phyloP scores from a whole-genome alignment of 179 eudicot genomes.

The Spergularia azorica region DNA sequence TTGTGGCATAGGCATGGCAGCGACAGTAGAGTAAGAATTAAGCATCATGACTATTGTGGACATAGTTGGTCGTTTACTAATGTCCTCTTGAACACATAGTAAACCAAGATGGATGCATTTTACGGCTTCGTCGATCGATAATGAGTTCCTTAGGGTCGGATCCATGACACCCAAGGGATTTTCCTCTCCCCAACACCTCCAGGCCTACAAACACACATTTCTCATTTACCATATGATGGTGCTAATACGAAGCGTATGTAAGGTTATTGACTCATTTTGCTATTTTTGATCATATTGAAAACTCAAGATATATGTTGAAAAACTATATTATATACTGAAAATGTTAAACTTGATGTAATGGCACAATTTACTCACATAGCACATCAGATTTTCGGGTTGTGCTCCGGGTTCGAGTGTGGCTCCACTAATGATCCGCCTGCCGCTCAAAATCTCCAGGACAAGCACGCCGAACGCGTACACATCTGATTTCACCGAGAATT shows the following conservation, averaged over 20 bases:
- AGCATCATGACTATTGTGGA: constrained; percentile 19
- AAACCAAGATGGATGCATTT: constrained; percentile 31
- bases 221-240: background rate
- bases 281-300: no score
- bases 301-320: no score
- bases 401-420: background rate
- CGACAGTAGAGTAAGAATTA: background rate
- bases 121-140: constrained; percentile 17
- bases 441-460: constrained; percentile 28
- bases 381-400: constrained; percentile 19
- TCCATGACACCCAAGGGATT: constrained; percentile 18
- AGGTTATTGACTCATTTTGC: no score
- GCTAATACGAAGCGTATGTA: no score
- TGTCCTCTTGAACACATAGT: constrained; percentile 27
- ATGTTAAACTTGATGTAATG: background rate
- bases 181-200: constrained; percentile 27
- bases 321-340: no score
- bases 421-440: constrained; percentile 2
- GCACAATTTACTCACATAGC: constrained; percentile 19
- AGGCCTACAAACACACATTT: constrained; percentile 17
- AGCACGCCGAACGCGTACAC: constrained; percentile 32
- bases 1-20: constrained; percentile 23
- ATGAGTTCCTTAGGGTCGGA: constrained; percentile 17
- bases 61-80: constrained; percentile 24
- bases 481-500: constrained; percentile 31